Evolutionary conservation across 768 basidiomycete genomes (phyloP), one percentile per base, ranked within the genome.

Genomic region (Tubosaeta sp.): DNA sequence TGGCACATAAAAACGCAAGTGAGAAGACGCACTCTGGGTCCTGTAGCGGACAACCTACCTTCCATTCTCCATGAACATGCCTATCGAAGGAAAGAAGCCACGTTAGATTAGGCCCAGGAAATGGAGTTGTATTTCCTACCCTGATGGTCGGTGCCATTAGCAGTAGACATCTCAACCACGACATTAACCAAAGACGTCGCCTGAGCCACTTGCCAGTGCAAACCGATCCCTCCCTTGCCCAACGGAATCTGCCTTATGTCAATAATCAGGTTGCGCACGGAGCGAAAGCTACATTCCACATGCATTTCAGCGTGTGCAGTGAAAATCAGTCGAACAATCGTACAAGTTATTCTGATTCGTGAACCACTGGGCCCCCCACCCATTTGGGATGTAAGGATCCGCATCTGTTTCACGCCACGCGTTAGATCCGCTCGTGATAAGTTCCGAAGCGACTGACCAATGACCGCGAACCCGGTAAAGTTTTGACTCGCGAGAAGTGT

Each of bases 191-290:
- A 69, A 0, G 84, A 86, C 0, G 88, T 89, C 4, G 81, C 78
- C 63, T 90, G 88, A 3, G 88, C 76, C n/a, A 90, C 83, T 68
- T 90, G 88, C 88, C 88, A 90, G 57, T 90, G 88, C 29, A 90
- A 70, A 24, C 85, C 87, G 16, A 80, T 85, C 30, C 80, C 83
- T 55, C 76, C 58, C 10, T 70, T 71, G 10, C 67, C 59, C 2
- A 81, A 69, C 31, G 84, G 79, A 47, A 84, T 77, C 48, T 64
- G 76, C 69, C 70, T 71, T 54, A 83, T 68, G 59, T 90, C 88
- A 56, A 90, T 86, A 44, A 87, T 70, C 50, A 90, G 78, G 68
- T 90, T 89, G 58, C 87, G 72, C 31, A 88, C 75, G 8, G 84
- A 84, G 46, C 85, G 82, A 72, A 80, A 83, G 70, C 82, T 86